Evolutionary conservation across 257 asterid species (phyloP).

Genomic region (Scutellaria barbata): DNA sequence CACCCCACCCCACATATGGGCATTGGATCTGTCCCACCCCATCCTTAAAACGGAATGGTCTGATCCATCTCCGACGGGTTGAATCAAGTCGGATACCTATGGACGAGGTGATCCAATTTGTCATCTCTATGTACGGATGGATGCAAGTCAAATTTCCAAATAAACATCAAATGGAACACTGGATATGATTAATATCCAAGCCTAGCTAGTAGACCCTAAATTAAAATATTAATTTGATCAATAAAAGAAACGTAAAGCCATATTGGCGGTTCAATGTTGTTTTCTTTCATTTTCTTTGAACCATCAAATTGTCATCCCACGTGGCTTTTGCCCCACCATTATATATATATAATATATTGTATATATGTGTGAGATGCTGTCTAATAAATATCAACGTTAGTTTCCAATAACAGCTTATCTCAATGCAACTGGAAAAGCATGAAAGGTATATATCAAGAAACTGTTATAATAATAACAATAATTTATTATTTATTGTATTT

Average conservation of each 20-base stretch:
- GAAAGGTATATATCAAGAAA: background rate
- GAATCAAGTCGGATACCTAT: no score
- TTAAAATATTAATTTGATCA: background rate
- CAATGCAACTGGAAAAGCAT: slow-evolving; percentile 3
- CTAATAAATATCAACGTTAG: slow-evolving; percentile 7
- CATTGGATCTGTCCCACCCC: no score
- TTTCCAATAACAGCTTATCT: background rate
- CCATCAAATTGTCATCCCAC: slow-evolving; percentile 20
- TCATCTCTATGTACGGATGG: no score
- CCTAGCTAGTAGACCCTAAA: background rate
- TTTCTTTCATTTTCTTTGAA: slow-evolving; percentile 16
- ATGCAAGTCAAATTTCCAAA: background rate
- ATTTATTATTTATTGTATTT: background rate
- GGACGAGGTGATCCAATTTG: no score
- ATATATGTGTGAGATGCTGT: background rate
- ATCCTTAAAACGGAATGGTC: no score
- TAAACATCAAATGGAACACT: background rate
- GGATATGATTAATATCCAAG: background rate
- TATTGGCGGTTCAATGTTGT: background rate
- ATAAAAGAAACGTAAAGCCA: background rate
- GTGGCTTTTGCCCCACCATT: slow-evolving; percentile 39
- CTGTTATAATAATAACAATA: no score
- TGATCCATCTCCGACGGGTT: no score
- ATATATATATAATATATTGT: background rate
- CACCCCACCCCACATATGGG: no score